Conservation (phyloP, 2,329 filamentous ascomycete species). For the Pyricularia sp. region DNA sequence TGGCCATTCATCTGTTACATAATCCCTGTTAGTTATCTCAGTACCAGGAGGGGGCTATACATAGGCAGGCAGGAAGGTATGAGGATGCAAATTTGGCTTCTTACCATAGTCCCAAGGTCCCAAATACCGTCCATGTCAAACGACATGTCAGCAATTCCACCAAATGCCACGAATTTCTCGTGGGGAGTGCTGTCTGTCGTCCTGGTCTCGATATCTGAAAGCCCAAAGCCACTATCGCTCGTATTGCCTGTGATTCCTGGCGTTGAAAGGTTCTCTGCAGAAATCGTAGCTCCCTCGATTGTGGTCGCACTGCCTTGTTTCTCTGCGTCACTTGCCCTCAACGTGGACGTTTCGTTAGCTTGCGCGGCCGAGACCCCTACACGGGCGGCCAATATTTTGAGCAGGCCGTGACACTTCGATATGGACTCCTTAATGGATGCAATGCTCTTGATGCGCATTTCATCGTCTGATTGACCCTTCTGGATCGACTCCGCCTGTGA, state of each 20-base stretch:
- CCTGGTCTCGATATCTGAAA: background rate
- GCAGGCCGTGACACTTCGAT: background rate
- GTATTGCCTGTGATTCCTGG: background rate
- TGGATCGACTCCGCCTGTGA: constrained; percentile 12
- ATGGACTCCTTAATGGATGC: background rate
- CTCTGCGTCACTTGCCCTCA: background rate
- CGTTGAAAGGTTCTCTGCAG: background rate
- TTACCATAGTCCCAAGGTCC: constrained; percentile 1
- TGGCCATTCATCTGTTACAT: background rate
- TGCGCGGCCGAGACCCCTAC: background rate
- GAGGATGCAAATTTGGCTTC: background rate
- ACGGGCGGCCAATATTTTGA: constrained; percentile 1
- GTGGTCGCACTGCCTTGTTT: background rate
- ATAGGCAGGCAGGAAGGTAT: background rate
- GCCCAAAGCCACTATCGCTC: background rate
- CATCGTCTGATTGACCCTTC: background rate
- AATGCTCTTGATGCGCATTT: background rate
- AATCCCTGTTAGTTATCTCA: background rate
- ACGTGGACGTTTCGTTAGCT: background rate
- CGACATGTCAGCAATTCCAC: background rate
- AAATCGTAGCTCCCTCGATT: background rate
- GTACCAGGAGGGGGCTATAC: background rate
- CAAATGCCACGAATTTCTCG: constrained; percentile 2
- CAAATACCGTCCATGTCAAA: background rate
- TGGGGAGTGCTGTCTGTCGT: background rate